Evolutionary conservation across 805 yeast genomes (phyloP).

Genomic region (Metschnikowia santaceciliae): DNA sequence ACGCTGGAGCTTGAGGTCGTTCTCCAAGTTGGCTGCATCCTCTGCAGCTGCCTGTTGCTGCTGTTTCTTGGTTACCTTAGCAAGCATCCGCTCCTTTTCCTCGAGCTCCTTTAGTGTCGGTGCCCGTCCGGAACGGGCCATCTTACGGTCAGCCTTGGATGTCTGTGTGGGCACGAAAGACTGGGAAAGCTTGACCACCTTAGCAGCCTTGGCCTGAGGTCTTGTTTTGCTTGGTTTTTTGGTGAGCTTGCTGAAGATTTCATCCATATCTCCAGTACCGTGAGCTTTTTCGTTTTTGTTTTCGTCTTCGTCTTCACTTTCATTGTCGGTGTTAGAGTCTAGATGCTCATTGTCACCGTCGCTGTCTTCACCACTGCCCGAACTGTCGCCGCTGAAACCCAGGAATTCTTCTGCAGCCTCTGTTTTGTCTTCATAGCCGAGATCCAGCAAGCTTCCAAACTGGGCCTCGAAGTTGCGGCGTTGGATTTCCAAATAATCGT

Average conservation of each 20-base stretch:
- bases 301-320: background rate
- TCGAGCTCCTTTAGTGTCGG: constrained; percentile 40
- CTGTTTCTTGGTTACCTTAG: constrained; percentile 32
- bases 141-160: constrained; percentile 47
- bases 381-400: constrained; percentile 8
- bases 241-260: constrained; percentile 1
- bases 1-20: constrained; percentile 70
- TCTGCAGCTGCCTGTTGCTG: constrained; percentile 34
- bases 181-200: constrained; percentile 47
- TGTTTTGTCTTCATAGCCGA: constrained; percentile 46
- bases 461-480: constrained; percentile 59
- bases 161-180: constrained; percentile 22
- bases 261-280: background rate
- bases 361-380: constrained; percentile 1
- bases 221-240: background rate
- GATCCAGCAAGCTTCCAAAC: constrained; percentile 53
- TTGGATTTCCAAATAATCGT: constrained; percentile 48
- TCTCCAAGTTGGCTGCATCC: constrained; percentile 52
- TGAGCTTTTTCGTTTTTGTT: background rate
- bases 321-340: background rate
- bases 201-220: constrained; percentile 25
- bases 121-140: constrained; percentile 59
- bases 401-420: constrained; percentile 7
- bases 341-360: constrained; percentile 1
- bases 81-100: constrained; percentile 21